phyloP scores from a whole-genome alignment of 73 alveolate genomes.

The Breviolum minutum region DNA sequence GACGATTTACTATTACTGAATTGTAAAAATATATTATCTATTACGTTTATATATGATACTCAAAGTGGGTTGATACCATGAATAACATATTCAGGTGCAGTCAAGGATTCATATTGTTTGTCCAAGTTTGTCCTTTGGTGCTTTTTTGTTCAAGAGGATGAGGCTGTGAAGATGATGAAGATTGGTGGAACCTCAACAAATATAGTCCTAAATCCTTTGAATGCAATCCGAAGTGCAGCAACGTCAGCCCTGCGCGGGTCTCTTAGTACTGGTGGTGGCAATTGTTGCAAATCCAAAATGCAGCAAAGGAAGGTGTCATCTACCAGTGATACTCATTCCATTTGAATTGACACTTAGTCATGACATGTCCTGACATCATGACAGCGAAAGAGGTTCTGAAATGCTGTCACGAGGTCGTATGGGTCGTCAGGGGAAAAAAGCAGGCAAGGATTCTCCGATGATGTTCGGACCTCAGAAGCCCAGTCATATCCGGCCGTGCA shows the following conservation, averaged over 20 bases:
- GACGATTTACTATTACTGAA: too few species aligned
- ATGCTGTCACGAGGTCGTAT: background rate
- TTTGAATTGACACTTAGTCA: background rate
- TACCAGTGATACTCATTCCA: background rate
- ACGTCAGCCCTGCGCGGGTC: slow-evolving; percentile 30
- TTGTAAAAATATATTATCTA: too few species aligned
- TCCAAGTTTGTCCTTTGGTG: background rate
- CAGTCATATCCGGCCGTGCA: background rate
- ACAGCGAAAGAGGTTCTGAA: background rate
- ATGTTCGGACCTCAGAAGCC: background rate
- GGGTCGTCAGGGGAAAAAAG: background rate
- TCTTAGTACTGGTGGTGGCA: background rate
- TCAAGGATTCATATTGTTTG: too few species aligned
- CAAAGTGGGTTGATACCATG: too few species aligned
- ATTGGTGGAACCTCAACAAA: slow-evolving; percentile 81
- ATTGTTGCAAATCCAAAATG: too few species aligned
- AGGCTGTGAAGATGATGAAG: slow-evolving; percentile 87
- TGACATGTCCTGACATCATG: background rate
- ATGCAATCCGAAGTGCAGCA: slow-evolving; percentile 73
- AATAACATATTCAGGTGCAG: too few species aligned
- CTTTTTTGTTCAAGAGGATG: background rate
- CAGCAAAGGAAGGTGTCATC: too few species aligned
- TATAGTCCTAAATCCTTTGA: slow-evolving; percentile 66
- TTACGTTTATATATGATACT: too few species aligned
- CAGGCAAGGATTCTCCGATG: background rate